Base-by-base conservation (phyloP, 495 filamentous ascomycete genomes). In the Letharia columbiana region DNA sequence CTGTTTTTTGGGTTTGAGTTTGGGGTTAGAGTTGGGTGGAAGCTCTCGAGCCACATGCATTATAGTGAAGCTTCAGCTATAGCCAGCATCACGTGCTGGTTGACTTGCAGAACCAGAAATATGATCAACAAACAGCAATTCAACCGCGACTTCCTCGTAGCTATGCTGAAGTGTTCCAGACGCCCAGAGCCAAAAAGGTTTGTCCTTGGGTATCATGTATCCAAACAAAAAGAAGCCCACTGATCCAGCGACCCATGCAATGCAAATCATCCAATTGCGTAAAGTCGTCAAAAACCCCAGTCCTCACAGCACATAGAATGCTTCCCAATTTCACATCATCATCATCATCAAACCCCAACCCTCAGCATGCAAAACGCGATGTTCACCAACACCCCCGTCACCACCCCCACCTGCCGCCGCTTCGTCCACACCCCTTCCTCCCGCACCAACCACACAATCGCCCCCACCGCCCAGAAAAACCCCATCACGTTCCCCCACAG, bases 381-480 rank as follows among this genome's bases (percentile, higher is more conserved):
- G 80, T 91, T 91, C 2, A 91, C 78, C 72, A 94, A 64, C 33
- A 96, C 81, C 2, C 94, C 94, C 41, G 90, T 84, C 71, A 87
- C 84, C 20, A 96, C 89, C 68, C 92, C 91, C 69, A 95, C 83
- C 71, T 89, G 83, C 81, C 90, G 88, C 71, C 91, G 76, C 77
- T 85, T 83, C 49, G 86, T 89, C 86, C 91, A 96, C 66, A 96
- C 86, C 15, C 91, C 91, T 66, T 95, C 90, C 77, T 97, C 92
- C 63, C 91, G 80, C 59, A 92, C 79, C 73, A 93, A 74, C 91
- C 91, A 96, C 58, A 87, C 86, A 39, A 91, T 80, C 71, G 90
- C 91, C 0, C 89, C 91, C 54, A 98, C 74, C 39, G 94, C 92
- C 87, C 92, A 98, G 73, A 98, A 87, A 77, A 96, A 97, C 31